A percentile compares a stretch with the other conserved stretches of the same genome.
Evolutionary conservation across 257 asterid genomes (phyloP).

Genomic region (Lithospermum erythrorhizon): DNA sequence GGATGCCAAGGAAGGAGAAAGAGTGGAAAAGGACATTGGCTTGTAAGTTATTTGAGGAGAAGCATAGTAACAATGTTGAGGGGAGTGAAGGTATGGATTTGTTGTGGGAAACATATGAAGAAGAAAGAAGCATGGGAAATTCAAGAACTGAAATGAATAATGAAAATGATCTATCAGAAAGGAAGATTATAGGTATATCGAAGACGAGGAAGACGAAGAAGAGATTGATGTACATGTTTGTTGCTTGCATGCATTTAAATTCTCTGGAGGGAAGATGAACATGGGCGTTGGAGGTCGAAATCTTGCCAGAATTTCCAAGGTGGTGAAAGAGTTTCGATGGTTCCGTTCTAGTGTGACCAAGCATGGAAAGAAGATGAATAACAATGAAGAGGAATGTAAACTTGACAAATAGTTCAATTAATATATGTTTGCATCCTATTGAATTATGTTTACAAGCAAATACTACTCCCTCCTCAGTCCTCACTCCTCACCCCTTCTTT

Average conservation of each 20-base stretch:
- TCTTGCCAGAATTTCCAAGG: slow-evolving; percentile 61
- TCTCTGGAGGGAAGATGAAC: slow-evolving; percentile 78
- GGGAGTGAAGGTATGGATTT: slow-evolving; percentile 81
- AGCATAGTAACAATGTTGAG: slow-evolving; percentile 23
- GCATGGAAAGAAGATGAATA: slow-evolving; percentile 68
- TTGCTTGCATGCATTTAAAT: slow-evolving; percentile 62
- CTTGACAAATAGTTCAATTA: too few relatives aligned
- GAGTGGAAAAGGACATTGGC: slow-evolving; percentile 81
- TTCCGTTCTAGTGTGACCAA: slow-evolving; percentile 42
- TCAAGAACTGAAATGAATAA: background rate
- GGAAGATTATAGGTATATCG: slow-evolving; percentile 3
- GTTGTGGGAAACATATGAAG: slow-evolving; percentile 73
- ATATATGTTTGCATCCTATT: too few relatives aligned
- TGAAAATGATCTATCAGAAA: slow-evolving; percentile 1
- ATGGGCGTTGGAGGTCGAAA: slow-evolving; percentile 64
- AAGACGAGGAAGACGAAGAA: slow-evolving; percentile 7
- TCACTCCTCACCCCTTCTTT: too few relatives aligned
- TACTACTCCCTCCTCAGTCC: too few relatives aligned
- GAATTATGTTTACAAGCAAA: too few relatives aligned
- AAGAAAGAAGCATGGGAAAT: slow-evolving; percentile 18
- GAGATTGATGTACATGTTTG: slow-evolving; percentile 36
- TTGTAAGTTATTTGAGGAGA: slow-evolving; percentile 69
- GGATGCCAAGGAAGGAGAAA: slow-evolving; percentile 42
- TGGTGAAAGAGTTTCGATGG: slow-evolving; percentile 83
- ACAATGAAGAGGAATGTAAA: slow-evolving; percentile 32